Conservation (phyloP, 2,329 filamentous ascomycete genomes). For the Hypoxylon sp. region DNA sequence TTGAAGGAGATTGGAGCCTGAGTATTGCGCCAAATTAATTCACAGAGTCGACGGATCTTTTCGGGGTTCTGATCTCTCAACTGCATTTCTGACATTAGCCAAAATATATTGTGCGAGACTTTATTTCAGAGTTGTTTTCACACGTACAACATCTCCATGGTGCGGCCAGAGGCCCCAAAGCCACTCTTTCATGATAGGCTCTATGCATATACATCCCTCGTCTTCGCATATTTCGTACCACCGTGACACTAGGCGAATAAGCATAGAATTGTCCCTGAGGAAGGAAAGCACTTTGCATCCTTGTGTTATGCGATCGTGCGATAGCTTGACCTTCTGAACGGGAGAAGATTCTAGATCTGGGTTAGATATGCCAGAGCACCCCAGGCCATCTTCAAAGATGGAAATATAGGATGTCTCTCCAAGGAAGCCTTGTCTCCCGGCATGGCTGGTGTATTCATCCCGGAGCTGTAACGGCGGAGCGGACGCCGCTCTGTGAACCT, state of each 20-base stretch:
- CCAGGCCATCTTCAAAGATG: constrained; percentile 55
- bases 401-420: constrained; percentile 54
- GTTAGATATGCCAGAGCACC: constrained; percentile 48
- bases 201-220: constrained; percentile 47
- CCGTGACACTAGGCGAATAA: constrained; percentile 52
- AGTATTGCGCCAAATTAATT: constrained; percentile 56
- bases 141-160: constrained; percentile 48
- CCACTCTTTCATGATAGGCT: constrained; percentile 56
- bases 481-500: constrained; percentile 52
- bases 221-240: constrained; percentile 53
- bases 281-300: constrained; percentile 55
- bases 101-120: background rate
- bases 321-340: constrained; percentile 49
- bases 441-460: constrained; percentile 40
- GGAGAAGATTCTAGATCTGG: constrained; percentile 48
- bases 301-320: constrained; percentile 53
- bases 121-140: background rate
- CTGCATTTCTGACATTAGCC: constrained; percentile 25
- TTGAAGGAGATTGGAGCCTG: constrained; percentile 51
- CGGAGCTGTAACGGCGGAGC: constrained; percentile 51
- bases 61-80: constrained; percentile 54
- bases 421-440: constrained; percentile 52
- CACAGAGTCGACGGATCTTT: constrained; percentile 54
- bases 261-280: constrained; percentile 51
- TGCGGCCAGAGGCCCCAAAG: constrained; percentile 51